Conservation (phyloP, 177 flowering plant genomes). For the Vitis hybrid region DNA sequence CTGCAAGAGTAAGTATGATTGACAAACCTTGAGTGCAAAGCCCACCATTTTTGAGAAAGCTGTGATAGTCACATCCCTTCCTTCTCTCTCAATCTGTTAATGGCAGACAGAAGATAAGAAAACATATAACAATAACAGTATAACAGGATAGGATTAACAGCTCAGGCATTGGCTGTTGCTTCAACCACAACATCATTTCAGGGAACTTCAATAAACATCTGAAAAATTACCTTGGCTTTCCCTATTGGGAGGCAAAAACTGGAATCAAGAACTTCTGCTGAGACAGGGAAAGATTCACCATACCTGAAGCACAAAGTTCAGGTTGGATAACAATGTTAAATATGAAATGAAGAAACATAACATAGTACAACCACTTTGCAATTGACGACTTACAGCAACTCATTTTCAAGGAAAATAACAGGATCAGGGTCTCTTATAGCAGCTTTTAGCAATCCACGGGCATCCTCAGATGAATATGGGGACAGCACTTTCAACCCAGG, state of each 20-base stretch:
- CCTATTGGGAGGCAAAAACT: constrained; percentile 94
- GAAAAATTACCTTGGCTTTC: constrained; percentile 76
- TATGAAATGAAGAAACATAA: background rate
- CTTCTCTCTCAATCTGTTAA: constrained; percentile 83
- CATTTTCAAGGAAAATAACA: constrained; percentile 81
- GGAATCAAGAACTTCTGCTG: constrained; percentile 90
- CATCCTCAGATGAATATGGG: constrained; percentile 94
- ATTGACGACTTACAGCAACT: constrained; percentile 58
- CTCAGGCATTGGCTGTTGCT: background rate
- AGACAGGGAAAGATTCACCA: constrained; percentile 89
- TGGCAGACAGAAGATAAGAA: background rate
- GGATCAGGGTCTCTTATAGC: constrained; percentile 99
- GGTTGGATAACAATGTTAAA: background rate
- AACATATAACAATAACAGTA: constrained; percentile 2
- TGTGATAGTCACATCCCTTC: constrained; percentile 88
- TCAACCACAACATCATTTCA: background rate
- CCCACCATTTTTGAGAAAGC: constrained; percentile 98
- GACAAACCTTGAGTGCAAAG: constrained; percentile 77
- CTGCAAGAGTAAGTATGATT: background rate
- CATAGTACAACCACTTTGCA: background rate
- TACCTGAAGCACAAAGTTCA: constrained; percentile 46
- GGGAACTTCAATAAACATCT: constrained; percentile 1
- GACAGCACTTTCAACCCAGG: constrained; percentile 86
- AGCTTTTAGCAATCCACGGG: constrained; percentile 92
- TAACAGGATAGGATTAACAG: background rate